Evolutionary conservation across 2,329 filamentous ascomycete genomes (phyloP).

Genomic region (Zasmidium citrigriseum): DNA sequence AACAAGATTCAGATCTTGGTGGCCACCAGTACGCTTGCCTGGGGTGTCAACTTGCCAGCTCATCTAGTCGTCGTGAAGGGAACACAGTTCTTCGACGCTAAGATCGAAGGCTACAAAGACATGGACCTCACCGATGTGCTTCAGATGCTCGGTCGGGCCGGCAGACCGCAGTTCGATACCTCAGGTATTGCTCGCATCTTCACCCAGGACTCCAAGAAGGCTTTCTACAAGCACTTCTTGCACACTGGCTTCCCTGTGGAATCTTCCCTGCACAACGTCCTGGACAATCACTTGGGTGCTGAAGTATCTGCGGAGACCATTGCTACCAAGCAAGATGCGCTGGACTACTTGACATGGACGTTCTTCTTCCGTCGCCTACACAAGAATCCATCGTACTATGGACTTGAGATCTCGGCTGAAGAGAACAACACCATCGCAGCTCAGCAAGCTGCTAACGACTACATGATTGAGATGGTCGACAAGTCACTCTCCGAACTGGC

Average conservation of each 20-base stretch:
- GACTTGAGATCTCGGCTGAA: constrained; percentile 87
- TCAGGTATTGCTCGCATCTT: constrained; percentile 97
- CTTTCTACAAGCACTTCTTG: constrained; percentile 98
- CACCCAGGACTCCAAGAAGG: constrained; percentile 95
- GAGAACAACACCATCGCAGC: constrained; percentile 87
- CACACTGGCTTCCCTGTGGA: constrained; percentile 98
- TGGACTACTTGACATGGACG: constrained; percentile 98
- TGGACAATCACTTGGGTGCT: constrained; percentile 95
- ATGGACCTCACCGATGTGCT: constrained; percentile 98
- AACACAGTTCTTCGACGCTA: constrained; percentile 97
- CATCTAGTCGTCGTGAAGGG: constrained; percentile 98
- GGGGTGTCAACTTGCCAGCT: constrained; percentile 96
- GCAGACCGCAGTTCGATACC: constrained; percentile 92
- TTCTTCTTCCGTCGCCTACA: constrained; percentile 98
- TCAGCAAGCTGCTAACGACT: constrained; percentile 86
- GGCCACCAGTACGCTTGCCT: constrained; percentile 92
- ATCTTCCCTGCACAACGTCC: constrained; percentile 90
- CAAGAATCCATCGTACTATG: constrained; percentile 98
- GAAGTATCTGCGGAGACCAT: constrained; percentile 94
- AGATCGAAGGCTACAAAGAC: constrained; percentile 95
- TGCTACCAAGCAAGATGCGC: constrained; percentile 89
- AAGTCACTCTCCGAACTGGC: constrained; percentile 80
- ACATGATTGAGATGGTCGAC: constrained; percentile 90
- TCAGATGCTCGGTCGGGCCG: constrained; percentile 95
- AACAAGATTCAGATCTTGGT: constrained; percentile 98